A percentile compares a stretch with the other conserved stretches of the same genome.
Conservation (phyloP, 192 early-diverging fungal genomes). For the Coemansia asiatica region DNA sequence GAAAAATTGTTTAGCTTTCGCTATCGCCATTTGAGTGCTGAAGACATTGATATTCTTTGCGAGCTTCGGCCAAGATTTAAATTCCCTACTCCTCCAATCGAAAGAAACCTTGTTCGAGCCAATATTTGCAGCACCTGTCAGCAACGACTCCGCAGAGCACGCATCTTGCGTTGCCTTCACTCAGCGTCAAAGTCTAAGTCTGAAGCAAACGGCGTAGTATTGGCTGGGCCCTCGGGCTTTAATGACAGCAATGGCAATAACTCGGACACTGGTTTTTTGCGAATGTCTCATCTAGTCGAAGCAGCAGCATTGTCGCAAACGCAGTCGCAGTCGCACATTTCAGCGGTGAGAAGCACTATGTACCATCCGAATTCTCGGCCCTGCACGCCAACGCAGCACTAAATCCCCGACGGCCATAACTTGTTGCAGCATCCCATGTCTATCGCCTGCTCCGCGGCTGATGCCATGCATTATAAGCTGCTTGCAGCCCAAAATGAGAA, state of each 20-base stretch:
- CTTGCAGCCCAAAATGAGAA: background rate
- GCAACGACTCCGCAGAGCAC: slow-evolving; percentile 48
- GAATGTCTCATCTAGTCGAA: background rate
- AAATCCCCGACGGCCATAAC: background rate
- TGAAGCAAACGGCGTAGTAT: background rate
- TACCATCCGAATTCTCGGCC: background rate
- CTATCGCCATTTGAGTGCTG: slow-evolving; percentile 51
- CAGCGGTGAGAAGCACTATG: slow-evolving; percentile 24
- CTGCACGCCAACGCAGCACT: background rate
- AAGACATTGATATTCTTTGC: slow-evolving; percentile 42
- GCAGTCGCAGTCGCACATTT: background rate
- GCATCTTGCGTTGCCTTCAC: slow-evolving; percentile 7
- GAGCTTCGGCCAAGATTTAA: slow-evolving; percentile 38
- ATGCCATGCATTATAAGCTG: background rate
- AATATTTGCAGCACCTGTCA: slow-evolving; percentile 56
- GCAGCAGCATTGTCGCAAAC: background rate
- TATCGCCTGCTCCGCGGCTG: background rate
- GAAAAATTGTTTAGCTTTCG: slow-evolving; percentile 51
- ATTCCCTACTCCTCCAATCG: slow-evolving; percentile 39
- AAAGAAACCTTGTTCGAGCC: slow-evolving; percentile 40
- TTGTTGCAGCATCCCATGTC: slow-evolving; percentile 1
- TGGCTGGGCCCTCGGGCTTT: background rate
- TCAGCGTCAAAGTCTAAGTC: background rate
- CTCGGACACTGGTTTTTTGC: background rate
- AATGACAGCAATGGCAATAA: background rate